These are phyloP conservation scores for Yamadazyma ubonensis DNA, from an alignment of 805 yeast species.

Conservation along the genomic window DNA sequence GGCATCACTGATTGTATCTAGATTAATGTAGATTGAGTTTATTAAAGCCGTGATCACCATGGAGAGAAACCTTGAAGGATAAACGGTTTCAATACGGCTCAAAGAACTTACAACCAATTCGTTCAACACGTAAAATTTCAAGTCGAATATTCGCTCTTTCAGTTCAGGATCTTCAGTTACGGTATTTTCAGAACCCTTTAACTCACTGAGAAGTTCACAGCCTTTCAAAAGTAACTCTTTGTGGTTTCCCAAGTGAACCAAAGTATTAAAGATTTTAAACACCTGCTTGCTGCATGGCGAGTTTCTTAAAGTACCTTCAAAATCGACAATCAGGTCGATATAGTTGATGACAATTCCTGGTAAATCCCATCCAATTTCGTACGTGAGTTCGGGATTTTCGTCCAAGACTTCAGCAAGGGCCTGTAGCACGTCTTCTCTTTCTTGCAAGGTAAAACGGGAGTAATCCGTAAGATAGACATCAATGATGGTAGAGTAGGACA, in stretches of 20 bases:
- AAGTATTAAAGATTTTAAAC: slow-evolving; percentile 55
- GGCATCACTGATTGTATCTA: slow-evolving; percentile 13
- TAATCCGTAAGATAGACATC: slow-evolving; percentile 59
- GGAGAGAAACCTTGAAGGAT: slow-evolving; percentile 77
- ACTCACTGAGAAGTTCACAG: slow-evolving; percentile 57
- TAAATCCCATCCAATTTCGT: slow-evolving; percentile 89
- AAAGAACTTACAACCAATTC: slow-evolving; percentile 63
- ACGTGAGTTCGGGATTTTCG: slow-evolving; percentile 48
- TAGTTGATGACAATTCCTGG: slow-evolving; percentile 64
- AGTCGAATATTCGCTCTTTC: slow-evolving; percentile 39
- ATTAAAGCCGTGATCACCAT: slow-evolving; percentile 63
- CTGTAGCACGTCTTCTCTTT: slow-evolving; percentile 49
- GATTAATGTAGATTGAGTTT: slow-evolving; percentile 47
- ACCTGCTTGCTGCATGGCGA: slow-evolving; percentile 40
- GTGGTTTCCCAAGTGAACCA: slow-evolving; percentile 73
- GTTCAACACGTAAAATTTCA: slow-evolving; percentile 63
- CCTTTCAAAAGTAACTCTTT: slow-evolving; percentile 73
- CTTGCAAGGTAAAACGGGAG: slow-evolving; percentile 43
- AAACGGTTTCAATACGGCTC: slow-evolving; percentile 60
- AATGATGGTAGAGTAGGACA: slow-evolving; percentile 70
- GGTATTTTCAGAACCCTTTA: slow-evolving; percentile 26
- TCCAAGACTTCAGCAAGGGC: slow-evolving; percentile 44
- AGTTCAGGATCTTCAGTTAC: slow-evolving; percentile 11
- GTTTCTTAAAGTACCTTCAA: slow-evolving; percentile 27
- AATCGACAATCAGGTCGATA: slow-evolving; percentile 39